Conservation (phyloP, 306 rosid species). For the Cucumis cinereus region DNA sequence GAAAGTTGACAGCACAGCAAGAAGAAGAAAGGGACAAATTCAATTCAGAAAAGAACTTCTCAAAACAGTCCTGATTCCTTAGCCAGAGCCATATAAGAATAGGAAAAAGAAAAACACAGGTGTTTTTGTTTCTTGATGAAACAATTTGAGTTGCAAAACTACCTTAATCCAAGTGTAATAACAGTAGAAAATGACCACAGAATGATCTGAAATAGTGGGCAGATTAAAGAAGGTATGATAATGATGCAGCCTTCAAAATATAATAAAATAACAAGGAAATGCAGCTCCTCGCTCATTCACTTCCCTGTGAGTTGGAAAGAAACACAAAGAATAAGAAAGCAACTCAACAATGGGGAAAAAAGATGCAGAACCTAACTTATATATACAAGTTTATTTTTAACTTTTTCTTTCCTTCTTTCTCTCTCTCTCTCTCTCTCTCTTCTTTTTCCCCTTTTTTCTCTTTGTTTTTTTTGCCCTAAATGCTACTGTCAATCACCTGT, state of each 20-base stretch:
- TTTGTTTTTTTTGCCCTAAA: neutral
- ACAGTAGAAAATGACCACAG: neutral
- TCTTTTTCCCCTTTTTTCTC: neutral
- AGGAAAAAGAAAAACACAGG: neutral
- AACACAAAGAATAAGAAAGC: constrained; percentile 3
- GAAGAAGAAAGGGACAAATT: neutral
- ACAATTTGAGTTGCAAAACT: neutral
- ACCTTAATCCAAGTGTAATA: neutral
- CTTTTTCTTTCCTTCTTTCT: neutral
- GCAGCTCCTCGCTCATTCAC: constrained; percentile 7
- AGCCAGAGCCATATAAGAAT: neutral
- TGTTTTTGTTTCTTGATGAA: neutral
- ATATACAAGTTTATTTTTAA: constrained; percentile 2
- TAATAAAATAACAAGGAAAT: neutral
- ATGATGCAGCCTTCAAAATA: neutral
- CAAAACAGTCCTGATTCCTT: neutral
- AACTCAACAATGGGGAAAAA: constrained; percentile 3
- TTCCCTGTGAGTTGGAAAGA: constrained; percentile 8
- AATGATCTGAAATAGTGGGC: neutral
- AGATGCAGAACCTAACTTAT: neutral
- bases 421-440: neutral
- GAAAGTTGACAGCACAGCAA: neutral
- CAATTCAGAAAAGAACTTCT: neutral
- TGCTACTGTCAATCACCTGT: neutral
- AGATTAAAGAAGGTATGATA: neutral